These are phyloP conservation scores for Oryza punctata DNA, from an alignment of 176 grass and related monocot species.

Conservation along the genomic window DNA sequence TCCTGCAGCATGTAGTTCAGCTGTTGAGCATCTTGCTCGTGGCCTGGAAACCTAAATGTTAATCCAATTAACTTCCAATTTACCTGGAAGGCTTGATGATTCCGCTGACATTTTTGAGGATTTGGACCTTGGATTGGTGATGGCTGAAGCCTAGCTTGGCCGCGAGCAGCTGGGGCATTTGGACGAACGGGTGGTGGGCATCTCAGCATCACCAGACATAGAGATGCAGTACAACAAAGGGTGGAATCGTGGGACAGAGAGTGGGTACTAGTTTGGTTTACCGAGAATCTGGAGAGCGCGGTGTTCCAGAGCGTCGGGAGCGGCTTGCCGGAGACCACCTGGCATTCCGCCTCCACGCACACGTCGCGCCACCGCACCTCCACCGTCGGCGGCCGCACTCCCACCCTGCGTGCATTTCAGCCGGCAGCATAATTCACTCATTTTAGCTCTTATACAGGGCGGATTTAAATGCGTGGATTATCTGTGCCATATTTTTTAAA, in stretches of 20 bases:
- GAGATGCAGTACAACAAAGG: background rate
- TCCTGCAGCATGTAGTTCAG: slow-evolving; percentile 37
- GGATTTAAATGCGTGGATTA: too few species aligned
- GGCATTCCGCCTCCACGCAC: slow-evolving; percentile 50
- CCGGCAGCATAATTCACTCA: background rate
- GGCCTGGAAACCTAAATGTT: background rate
- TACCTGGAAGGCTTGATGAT: slow-evolving; percentile 57
- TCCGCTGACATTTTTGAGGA: slow-evolving; percentile 65
- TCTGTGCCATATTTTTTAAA: too few species aligned
- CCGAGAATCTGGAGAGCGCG: slow-evolving; percentile 12
- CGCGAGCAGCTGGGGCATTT: slow-evolving; percentile 8
- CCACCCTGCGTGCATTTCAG: slow-evolving; percentile 15
- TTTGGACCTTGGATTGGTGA: slow-evolving; percentile 48
- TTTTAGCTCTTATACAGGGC: too few species aligned
- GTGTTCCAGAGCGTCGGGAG: slow-evolving; percentile 67
- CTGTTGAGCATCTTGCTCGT: background rate
- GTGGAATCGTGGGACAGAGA: background rate
- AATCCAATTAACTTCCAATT: background rate
- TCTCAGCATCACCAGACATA: background rate
- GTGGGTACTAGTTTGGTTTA: background rate
- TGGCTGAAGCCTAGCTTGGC: slow-evolving; percentile 34
- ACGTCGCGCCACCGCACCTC: slow-evolving; percentile 61
- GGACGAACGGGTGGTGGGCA: background rate
- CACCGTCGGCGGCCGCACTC: slow-evolving; percentile 60
- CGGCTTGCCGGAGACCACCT: slow-evolving; percentile 61